Conservation (phyloP, 495 filamentous ascomycete species). For the Podospora pseudoanserina region DNA sequence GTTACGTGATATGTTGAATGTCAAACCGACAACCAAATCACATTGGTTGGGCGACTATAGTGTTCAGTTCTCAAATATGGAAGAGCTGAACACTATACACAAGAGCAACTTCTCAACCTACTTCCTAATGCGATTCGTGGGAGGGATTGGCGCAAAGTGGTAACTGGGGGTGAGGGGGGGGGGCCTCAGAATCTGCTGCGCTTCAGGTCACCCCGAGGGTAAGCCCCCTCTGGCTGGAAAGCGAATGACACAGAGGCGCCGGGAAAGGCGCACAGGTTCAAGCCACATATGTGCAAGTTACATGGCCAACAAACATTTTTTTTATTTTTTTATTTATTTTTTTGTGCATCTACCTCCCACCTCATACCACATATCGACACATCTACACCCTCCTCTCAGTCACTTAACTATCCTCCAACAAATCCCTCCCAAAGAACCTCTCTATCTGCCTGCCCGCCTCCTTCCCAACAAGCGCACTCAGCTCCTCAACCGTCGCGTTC, state of each 20-base stretch:
- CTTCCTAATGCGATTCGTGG: constrained; percentile 1
- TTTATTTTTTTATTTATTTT: constrained; percentile 7
- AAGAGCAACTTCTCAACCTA: neutral
- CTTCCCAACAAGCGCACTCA: constrained; percentile 69
- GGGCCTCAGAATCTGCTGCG: neutral
- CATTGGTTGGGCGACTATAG: no score
- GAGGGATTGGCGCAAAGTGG: neutral
- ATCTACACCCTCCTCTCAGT: neutral
- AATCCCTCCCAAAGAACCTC: constrained; percentile 80
- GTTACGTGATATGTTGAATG: no score
- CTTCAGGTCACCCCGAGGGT: neutral
- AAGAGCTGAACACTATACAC: no score
- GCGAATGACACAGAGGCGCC: neutral
- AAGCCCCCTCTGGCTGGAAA: neutral
- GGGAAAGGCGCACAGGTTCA: neutral
- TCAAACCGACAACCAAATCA: no score
- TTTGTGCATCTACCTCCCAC: neutral
- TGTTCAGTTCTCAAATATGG: no score
- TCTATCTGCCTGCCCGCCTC: constrained; percentile 76
- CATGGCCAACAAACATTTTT: constrained; percentile 3
- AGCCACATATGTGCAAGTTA: neutral
- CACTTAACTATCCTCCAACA: constrained; percentile 44
- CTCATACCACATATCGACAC: neutral
- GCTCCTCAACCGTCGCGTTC: constrained; percentile 74
- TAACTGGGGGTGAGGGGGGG: neutral